Evolutionary conservation across 805 yeast genomes (phyloP), one percentile per base, ranked within the genome.

Genomic region (Candida peoriensis): DNA sequence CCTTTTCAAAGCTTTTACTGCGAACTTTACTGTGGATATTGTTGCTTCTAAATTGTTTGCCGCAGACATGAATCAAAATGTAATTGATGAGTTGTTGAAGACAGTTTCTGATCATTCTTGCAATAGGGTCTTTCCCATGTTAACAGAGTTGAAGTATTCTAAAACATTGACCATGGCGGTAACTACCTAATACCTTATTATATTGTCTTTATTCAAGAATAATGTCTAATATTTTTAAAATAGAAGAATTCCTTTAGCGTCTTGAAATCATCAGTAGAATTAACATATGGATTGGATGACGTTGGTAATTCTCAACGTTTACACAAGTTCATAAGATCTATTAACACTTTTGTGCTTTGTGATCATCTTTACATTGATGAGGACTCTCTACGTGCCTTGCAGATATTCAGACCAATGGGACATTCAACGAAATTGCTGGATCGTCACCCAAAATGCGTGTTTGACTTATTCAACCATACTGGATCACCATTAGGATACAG

Each of bases 401-500:
- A 52, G 10, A 46, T 56, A 3, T 45, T 55, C 25, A 42, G 37
- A 9, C 37, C 39, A 12, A 18, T 3, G 36, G 24, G 9, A 18
- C 24, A 3, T 19, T 19, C 1, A 23, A 26, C 34, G 40, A 32
- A 25, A n/a, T n/a, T n/a, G n/a, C n/a, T n/a, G n/a, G n/a, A n/a
- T n/a, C n/a, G n/a, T n/a, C n/a, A n/a, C n/a, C n/a, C n/a, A n/a
- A 34, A 13, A 6, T 45, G 44, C 8, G 41, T 50, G 4, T 43
- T 46, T 26, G 41, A 52, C 26, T 15, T 57, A 6, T 18, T 60
- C 12, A 43, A 49, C 32, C 39, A 34, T 15, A 55, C 45, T 46
- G 19, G 41, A 2, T 50, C 70, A 0, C 48, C 47, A 8, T 35
- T 51, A 10, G 66, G 71, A 0, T 44, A 40, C 20, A 43, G 48